Conservation (phyloP, 2,329 filamentous ascomycete species). For the Parastagonospora avenae region DNA sequence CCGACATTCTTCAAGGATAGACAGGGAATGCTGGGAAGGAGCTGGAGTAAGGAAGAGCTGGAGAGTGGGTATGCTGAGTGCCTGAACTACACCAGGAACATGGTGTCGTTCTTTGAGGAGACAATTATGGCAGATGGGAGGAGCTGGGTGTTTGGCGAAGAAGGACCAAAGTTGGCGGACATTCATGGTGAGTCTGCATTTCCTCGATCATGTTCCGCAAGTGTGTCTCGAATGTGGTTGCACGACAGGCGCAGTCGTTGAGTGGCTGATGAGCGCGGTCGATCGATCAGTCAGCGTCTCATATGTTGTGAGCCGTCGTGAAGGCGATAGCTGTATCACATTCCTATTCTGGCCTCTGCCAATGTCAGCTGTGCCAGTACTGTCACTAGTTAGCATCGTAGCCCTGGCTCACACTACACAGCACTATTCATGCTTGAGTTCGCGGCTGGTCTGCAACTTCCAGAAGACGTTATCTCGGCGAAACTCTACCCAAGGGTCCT, state of each 20-base stretch:
- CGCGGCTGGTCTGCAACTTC: conserved; percentile 62
- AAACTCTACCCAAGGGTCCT: conserved; percentile 64
- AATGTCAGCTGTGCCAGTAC: background rate
- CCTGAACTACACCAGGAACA: conserved; percentile 57
- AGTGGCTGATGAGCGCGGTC: background rate
- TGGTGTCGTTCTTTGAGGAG: conserved; percentile 63
- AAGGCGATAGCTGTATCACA: too few relatives aligned
- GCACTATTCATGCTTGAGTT: conserved; percentile 70
- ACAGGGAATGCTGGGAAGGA: conserved; percentile 50
- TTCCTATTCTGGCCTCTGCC: too few relatives aligned
- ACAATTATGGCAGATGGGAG: conserved; percentile 67
- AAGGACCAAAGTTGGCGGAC: conserved; percentile 63
- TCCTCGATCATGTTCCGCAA: background rate
- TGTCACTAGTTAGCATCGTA: background rate
- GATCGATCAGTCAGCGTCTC: background rate
- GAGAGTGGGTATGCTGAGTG: conserved; percentile 58
- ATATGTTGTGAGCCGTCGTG: too few relatives aligned
- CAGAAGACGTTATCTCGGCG: conserved; percentile 57
- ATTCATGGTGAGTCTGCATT: conserved; percentile 59
- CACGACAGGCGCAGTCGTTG: background rate
- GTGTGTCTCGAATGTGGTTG: background rate
- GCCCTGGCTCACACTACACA: conserved; percentile 22
- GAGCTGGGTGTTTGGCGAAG: conserved; percentile 64
- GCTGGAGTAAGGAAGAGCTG: conserved; percentile 47
- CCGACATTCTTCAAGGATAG: conserved; percentile 64